A percentile compares a stretch with the other conserved stretches of the same genome.
phyloP scores from a whole-genome alignment of 2,329 filamentous ascomycete genomes.

The Neopestalotiopsis rosae region DNA sequence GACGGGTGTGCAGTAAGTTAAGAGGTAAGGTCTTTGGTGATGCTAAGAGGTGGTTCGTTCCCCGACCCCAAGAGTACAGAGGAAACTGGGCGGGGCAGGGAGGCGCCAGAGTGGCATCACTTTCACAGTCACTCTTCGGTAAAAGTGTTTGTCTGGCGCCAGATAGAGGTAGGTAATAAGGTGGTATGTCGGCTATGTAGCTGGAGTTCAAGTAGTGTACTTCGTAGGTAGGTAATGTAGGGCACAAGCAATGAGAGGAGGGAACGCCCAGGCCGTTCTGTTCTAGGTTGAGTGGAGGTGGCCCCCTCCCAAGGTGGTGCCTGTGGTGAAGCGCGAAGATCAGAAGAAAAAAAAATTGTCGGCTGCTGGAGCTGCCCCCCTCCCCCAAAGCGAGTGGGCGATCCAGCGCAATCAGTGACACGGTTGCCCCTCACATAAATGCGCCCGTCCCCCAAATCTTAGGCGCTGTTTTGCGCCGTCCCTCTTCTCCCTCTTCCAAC shows the following conservation, averaged over 20 bases:
- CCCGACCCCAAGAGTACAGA: not conserved
- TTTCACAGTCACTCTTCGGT: too few species aligned
- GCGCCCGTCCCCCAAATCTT: constrained; percentile 18
- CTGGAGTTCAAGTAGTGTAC: not conserved
- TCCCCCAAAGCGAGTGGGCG: constrained; percentile 4
- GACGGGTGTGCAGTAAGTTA: not conserved
- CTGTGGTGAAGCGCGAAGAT: not conserved
- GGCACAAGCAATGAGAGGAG: not conserved
- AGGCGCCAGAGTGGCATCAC: not conserved
- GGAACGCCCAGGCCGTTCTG: constrained; percentile 3
- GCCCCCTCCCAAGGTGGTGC: constrained; percentile 6
- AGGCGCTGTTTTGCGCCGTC: constrained; percentile 14
- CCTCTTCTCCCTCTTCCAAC: constrained; percentile 19
- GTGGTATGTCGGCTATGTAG: not conserved
- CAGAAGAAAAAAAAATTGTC: constrained; percentile 13
- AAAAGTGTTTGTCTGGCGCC: not conserved
- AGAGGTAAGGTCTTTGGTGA: not conserved
- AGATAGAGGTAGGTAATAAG: not conserved
- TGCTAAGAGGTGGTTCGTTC: not conserved
- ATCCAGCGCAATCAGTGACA: constrained; percentile 20
- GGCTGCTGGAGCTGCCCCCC: constrained; percentile 7
- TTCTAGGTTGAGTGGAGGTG: constrained; percentile 12
- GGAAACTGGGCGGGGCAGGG: not conserved
- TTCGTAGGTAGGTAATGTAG: not conserved
- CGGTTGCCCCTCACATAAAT: constrained; percentile 20